These are phyloP conservation scores for Magnolia sinica DNA, from an alignment of 164 flowering plant species.

Conservation along the genomic window DNA sequence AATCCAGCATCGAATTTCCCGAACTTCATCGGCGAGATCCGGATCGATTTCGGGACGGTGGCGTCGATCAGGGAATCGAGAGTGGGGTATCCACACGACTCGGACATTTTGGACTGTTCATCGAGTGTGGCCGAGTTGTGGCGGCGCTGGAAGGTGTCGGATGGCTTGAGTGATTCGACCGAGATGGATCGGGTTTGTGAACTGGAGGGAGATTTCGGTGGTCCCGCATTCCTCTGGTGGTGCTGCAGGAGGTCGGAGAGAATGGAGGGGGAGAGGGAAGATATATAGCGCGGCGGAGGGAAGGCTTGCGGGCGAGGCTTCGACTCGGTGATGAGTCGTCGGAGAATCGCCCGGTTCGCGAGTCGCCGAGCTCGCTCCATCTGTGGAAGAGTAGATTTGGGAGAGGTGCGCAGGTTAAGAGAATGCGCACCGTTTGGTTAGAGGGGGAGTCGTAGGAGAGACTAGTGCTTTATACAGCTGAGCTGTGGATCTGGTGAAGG, in stretches of 20 bases:
- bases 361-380: conserved; percentile 94
- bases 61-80: conserved; percentile 81
- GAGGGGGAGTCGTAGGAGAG: too few relatives aligned
- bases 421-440: not conserved
- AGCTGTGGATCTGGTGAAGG: conserved; percentile 12
- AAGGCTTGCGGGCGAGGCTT: conserved; percentile 29
- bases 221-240: conserved; percentile 2
- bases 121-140: conserved; percentile 93
- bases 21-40: conserved; percentile 60
- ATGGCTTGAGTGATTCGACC: conserved; percentile 69
- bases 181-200: conserved; percentile 50
- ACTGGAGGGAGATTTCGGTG: conserved; percentile 14
- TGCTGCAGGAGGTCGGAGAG: conserved; percentile 23
- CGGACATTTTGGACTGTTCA: conserved; percentile 77
- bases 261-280: conserved; percentile 22
- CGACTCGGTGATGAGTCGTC: conserved; percentile 52
- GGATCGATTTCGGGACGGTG: conserved; percentile 86
- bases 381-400: conserved; percentile 29
- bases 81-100: conserved; percentile 49
- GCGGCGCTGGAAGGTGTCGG: conserved; percentile 92
- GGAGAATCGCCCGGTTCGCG: conserved; percentile 64
- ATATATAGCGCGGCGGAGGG: conserved; percentile 1
- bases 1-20: conserved; percentile 76
- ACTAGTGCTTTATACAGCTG: not conserved
- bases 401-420: not conserved